Evolutionary conservation across 768 basidiomycete species (phyloP).

Genomic region (Tricholomella constricta): DNA sequence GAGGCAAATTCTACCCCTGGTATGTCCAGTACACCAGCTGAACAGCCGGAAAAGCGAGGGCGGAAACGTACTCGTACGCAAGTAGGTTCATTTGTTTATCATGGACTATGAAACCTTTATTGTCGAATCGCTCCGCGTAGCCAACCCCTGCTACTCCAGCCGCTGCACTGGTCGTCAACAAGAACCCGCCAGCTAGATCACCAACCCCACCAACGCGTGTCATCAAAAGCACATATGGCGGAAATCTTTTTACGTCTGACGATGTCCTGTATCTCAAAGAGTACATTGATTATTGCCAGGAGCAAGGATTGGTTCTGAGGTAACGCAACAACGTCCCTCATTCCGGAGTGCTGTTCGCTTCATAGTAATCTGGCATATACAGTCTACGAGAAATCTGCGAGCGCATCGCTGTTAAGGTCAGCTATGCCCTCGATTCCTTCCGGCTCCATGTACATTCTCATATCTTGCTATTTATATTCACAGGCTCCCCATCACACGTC

Average conservation of each 20-base stretch:
- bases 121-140: conserved; percentile 31
- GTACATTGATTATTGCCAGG: conserved; percentile 90
- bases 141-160: conserved; percentile 66
- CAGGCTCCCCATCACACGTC: conserved; percentile 91
- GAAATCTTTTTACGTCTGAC: conserved; percentile 83
- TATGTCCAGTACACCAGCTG: conserved; percentile 33
- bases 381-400: conserved; percentile 86
- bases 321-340: conserved; percentile 25
- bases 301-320: conserved; percentile 84
- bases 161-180: conserved; percentile 64
- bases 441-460: neutral
- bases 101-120: conserved; percentile 3
- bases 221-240: conserved; percentile 88
- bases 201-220: conserved; percentile 83
- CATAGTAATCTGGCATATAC: conserved; percentile 4
- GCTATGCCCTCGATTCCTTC: conserved; percentile 6
- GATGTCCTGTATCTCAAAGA: conserved; percentile 83
- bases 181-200: conserved; percentile 71
- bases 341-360: neutral
- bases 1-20: conserved; percentile 37
- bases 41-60: conserved; percentile 54
- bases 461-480: conserved; percentile 2
- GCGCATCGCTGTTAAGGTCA: conserved; percentile 78
- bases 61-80: conserved; percentile 69
- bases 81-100: conserved; percentile 26